These are phyloP conservation scores for Salix arbutifolia DNA, from an alignment of 345 rosid species.

Conservation along the genomic window DNA sequence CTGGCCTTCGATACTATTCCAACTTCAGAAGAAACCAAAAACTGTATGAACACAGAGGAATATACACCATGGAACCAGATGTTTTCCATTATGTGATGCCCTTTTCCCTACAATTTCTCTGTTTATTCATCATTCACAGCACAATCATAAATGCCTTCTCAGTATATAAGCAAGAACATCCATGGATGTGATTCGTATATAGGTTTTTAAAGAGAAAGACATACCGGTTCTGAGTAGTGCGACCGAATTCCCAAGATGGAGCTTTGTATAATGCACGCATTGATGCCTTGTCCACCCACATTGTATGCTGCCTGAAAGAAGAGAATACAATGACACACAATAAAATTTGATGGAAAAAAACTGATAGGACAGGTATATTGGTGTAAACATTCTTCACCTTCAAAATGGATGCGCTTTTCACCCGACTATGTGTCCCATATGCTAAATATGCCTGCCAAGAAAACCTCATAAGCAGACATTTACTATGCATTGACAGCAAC, in stretches of 20 bases:
- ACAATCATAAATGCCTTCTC: background rate
- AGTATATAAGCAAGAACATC: background rate
- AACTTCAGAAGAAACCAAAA: background rate
- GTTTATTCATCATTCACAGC: background rate
- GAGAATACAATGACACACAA: background rate
- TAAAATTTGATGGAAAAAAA: background rate
- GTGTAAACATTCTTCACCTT: slow-evolving; percentile 38
- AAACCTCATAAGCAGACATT: slow-evolving; percentile 4
- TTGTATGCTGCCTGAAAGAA: slow-evolving; percentile 67
- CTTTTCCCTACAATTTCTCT: background rate
- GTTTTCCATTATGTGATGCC: background rate
- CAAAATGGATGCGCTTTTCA: slow-evolving; percentile 45
- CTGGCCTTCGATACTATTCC: too few species aligned
- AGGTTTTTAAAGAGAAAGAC: slow-evolving; percentile 4
- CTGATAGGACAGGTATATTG: background rate
- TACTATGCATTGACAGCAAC: background rate
- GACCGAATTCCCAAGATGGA: slow-evolving; percentile 71
- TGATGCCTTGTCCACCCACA: slow-evolving; percentile 63
- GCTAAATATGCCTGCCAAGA: slow-evolving; percentile 76
- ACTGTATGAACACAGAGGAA: background rate
- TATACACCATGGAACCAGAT: background rate
- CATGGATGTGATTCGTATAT: background rate
- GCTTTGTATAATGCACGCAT: slow-evolving; percentile 58
- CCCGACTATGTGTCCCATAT: slow-evolving; percentile 51
- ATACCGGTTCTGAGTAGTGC: slow-evolving; percentile 59